Conservation (phyloP, 2,329 filamentous ascomycete genomes). For the Phialophora tarda region DNA sequence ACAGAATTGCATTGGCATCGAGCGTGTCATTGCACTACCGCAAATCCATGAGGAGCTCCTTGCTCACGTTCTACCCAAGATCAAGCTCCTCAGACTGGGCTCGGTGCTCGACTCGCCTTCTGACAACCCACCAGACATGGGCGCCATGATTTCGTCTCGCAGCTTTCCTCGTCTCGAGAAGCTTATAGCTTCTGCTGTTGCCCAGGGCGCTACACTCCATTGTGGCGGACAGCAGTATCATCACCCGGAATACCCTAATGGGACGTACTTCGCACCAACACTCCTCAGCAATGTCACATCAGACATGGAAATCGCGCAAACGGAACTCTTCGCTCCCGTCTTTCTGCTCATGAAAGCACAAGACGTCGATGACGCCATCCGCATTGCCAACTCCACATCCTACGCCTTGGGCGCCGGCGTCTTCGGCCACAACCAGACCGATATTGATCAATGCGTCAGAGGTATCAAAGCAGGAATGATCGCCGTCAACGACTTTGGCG, state of each 20-base stretch:
- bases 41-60: constrained; percentile 77
- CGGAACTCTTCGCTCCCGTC: constrained; percentile 91
- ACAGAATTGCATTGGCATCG: constrained; percentile 97
- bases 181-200: constrained; percentile 77
- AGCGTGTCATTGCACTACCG: constrained; percentile 83
- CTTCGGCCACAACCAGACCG: constrained; percentile 72
- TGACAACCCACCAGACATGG: constrained; percentile 67
- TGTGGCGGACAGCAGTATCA: constrained; percentile 74
- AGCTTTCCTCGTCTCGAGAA: constrained; percentile 76
- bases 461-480: constrained; percentile 86
- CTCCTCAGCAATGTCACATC: constrained; percentile 87
- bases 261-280: constrained; percentile 92
- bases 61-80: constrained; percentile 71
- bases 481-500: constrained; percentile 92
- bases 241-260: constrained; percentile 75
- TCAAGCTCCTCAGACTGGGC: constrained; percentile 76
- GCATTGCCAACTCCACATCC: constrained; percentile 78
- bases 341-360: constrained; percentile 81
- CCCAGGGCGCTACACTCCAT: constrained; percentile 77
- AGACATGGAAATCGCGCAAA: constrained; percentile 83
- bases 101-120: constrained; percentile 62
- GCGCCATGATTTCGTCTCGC: constrained; percentile 83
- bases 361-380: constrained; percentile 70
- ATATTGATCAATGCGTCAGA: constrained; percentile 68
- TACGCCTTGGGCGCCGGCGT: constrained; percentile 90